Evolutionary conservation across 331 rosid genomes (phyloP), one percentile per base, ranked within the genome.

Genomic region (Malus hybrid): DNA sequence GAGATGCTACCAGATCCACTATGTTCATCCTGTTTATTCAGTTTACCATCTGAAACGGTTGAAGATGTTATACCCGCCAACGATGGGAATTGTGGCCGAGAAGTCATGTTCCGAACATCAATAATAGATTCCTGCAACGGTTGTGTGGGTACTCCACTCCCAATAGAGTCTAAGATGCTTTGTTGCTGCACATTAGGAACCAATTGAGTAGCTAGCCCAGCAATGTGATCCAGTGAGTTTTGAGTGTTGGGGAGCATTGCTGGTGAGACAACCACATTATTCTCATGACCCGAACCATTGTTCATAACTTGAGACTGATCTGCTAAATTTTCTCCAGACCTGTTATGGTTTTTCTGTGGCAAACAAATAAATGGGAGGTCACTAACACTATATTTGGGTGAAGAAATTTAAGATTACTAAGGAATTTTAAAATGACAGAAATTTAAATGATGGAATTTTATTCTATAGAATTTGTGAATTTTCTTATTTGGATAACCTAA

Each of bases 311-410:
- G 99, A 76, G 89, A 78, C 66, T 82, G 87, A 80, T 85, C 93
- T 46, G 63, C 33, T 53, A 83, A 74, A 78, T 79, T 85, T 73
- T 94, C 96, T 58, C 86, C 77, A 75, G 86, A 61, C 64, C 88
- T 86, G 11, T 83, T 80, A 73, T 80, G 87, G 72, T 82, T 87
- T 84, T 87, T 91, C 99, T 94, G 96, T 75, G 53, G 80, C 71
- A 85, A 82, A 53, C 48, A 81, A 53, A 68, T 75, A 83, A 53
- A 71, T 78, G 67, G 19, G n/a, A 78, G 70, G 76, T 78, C 26
- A 84, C 56, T 65, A n/a, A n/a, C n/a, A n/a, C n/a, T n/a, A n/a
- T n/a, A n/a, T n/a, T n/a, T n/a, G n/a, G n/a, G n/a, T n/a, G n/a
- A n/a, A n/a, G n/a, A n/a, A n/a, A n/a, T n/a, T n/a, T n/a, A n/a